Percentiles rank a stretch among this genome's conserved stretches.
Conservation (phyloP, 257 asterid species). For the Mitragyna speciosa region DNA sequence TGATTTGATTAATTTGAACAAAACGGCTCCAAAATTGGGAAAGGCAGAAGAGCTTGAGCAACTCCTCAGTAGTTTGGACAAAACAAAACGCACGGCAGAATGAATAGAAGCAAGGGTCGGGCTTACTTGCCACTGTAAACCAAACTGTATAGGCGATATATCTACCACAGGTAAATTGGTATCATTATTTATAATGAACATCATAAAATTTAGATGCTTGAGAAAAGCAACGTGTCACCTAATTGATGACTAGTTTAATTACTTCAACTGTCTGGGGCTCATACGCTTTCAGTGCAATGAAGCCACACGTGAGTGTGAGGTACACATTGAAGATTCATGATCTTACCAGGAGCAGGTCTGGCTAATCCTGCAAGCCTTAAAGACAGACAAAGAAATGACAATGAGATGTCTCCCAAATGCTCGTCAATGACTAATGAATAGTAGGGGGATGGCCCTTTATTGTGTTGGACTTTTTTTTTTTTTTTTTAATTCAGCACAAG, state of each 20-base stretch:
- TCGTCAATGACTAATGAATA: background rate
- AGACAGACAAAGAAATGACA: background rate
- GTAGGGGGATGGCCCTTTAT: conserved; percentile 10
- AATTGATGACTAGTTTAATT: conserved; percentile 30
- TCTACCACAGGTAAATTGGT: background rate
- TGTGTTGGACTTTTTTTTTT: no score
- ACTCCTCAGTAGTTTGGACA: conserved; percentile 36
- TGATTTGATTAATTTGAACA: no score
- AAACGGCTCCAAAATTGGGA: no score
- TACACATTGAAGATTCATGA: background rate
- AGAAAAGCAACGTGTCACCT: conserved; percentile 37
- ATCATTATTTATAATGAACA: conserved; percentile 29
- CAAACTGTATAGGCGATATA: background rate
- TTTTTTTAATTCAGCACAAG: no score
- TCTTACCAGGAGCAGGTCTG: background rate
- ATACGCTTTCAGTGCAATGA: conserved; percentile 24
- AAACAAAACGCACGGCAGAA: background rate
- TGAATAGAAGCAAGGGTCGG: background rate
- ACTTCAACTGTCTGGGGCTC: conserved; percentile 45
- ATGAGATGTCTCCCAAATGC: background rate
- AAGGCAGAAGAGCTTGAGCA: conserved; percentile 41
- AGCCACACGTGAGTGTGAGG: conserved; percentile 10
- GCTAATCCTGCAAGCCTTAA: background rate
- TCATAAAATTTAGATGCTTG: conserved; percentile 5
- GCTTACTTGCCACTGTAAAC: background rate